Percentiles rank a stretch among this genome's conserved stretches.
These are phyloP conservation scores for Venturia pyrina DNA, from an alignment of 2,329 filamentous ascomycete species.

Conservation along the genomic window DNA sequence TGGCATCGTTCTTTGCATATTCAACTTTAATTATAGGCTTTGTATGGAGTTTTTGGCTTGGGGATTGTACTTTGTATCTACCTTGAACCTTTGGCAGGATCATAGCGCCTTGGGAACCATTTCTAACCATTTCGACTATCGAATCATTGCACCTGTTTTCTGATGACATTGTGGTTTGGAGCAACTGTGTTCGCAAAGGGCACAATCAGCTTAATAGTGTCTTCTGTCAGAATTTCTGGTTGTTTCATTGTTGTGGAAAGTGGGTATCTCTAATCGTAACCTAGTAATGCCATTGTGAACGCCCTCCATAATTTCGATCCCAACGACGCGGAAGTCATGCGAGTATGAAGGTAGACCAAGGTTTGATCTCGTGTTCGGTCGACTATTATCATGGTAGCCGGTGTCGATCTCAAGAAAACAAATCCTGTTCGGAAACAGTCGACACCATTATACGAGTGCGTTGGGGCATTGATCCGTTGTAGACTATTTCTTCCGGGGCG, in stretches of 20 bases:
- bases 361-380: background rate
- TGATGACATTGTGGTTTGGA: no score
- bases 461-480: background rate
- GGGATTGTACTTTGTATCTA: no score
- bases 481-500: constrained; percentile 11
- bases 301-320: background rate
- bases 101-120: no score
- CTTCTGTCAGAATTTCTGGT: no score
- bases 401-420: background rate
- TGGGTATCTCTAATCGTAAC: background rate
- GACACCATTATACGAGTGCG: background rate
- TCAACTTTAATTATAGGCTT: no score
- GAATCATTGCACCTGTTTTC: no score
- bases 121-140: no score
- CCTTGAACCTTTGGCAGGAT: no score
- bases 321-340: background rate
- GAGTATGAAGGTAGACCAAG: background rate
- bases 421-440: background rate
- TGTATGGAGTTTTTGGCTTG: no score
- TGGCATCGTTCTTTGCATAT: no score
- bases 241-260: background rate
- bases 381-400: background rate
- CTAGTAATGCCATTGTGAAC: background rate
- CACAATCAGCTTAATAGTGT: no score
- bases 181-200: no score